Conservation (phyloP, 129 eudicot genomes). For the Flaveria trinervia region DNA sequence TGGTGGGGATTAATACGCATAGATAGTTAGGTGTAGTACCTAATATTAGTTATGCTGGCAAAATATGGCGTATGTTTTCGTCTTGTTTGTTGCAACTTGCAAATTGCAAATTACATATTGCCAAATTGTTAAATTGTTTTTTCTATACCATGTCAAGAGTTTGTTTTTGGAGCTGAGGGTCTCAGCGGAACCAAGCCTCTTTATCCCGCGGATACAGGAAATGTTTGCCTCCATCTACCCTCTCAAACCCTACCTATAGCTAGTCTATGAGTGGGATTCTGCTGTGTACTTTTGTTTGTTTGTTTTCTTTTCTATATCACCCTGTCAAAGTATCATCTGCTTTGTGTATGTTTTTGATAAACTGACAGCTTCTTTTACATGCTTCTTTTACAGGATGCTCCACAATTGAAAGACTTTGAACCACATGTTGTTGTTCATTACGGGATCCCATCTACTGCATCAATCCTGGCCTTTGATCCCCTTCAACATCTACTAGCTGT, state of each 20-base stretch:
- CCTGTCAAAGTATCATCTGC: constrained; percentile 12
- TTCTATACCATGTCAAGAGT: neutral
- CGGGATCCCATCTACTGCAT: constrained; percentile 92
- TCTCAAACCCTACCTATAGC: too few species aligned
- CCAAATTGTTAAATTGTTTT: neutral
- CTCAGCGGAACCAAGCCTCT: too few species aligned
- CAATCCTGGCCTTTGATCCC: constrained; percentile 75
- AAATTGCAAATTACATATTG: neutral
- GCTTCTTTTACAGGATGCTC: constrained; percentile 34
- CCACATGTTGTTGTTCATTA: constrained; percentile 70
- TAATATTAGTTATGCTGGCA: neutral
- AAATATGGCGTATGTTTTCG: neutral
- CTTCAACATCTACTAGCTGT: constrained; percentile 78
- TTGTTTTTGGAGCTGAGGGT: too few species aligned
- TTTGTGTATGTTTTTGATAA: constrained; percentile 16
- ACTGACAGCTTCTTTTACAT: neutral
- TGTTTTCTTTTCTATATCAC: neutral
- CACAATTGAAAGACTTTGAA: constrained; percentile 37
- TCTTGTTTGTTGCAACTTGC: constrained; percentile 26
- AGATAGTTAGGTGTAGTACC: constrained; percentile 10
- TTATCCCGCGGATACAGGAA: too few species aligned
- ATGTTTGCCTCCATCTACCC: too few species aligned
- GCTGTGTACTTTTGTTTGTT: too few species aligned
- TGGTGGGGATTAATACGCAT: neutral
- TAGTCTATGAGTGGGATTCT: too few species aligned